These are phyloP conservation scores for Sclerotinia subarctica DNA, from an alignment of 2,329 filamentous ascomycete species.

Conservation along the genomic window DNA sequence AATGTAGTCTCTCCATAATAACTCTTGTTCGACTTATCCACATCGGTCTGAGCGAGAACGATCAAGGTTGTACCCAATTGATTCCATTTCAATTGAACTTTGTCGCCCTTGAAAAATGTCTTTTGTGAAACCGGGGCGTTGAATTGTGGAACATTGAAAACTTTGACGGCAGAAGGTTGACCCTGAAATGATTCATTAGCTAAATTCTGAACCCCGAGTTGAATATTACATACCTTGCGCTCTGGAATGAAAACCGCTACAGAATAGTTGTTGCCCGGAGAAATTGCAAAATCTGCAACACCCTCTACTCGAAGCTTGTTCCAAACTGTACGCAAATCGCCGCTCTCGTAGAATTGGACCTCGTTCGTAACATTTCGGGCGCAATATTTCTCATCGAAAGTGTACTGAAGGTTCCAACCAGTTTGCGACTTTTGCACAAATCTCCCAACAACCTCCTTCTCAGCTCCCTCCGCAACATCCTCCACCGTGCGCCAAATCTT, in stretches of 20 bases:
- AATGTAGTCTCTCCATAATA: constrained; percentile 99
- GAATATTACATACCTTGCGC: constrained; percentile 66
- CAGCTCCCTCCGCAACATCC: constrained; percentile 48
- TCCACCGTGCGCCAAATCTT: constrained; percentile 92
- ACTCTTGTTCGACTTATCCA: constrained; percentile 97
- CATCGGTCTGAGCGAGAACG: constrained; percentile 94
- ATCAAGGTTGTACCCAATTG: constrained; percentile 84
- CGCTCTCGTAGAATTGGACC: constrained; percentile 93
- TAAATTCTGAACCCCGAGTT: background rate
- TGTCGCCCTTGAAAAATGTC: constrained; percentile 99
- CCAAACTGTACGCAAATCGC: constrained; percentile 82
- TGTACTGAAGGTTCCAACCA: constrained; percentile 97
- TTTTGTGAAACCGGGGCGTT: constrained; percentile 83
- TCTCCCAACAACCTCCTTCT: constrained; percentile 74
- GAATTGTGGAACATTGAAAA: constrained; percentile 91
- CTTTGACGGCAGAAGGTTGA: constrained; percentile 88
- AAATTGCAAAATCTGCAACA: constrained; percentile 82
- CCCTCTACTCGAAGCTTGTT: constrained; percentile 94
- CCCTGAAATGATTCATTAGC: constrained; percentile 55
- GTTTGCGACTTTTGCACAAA: constrained; percentile 96
- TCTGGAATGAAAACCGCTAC: constrained; percentile 95
- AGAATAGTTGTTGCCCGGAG: constrained; percentile 84
- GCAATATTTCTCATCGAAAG: constrained; percentile 87
- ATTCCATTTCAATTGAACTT: constrained; percentile 99
- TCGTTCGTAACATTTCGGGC: constrained; percentile 94